Percentiles rank a stretch among this genome's conserved stretches.
These are phyloP conservation scores for Phytomonas sp. DNA, from an alignment of 208 protist species.

Conservation along the genomic window DNA sequence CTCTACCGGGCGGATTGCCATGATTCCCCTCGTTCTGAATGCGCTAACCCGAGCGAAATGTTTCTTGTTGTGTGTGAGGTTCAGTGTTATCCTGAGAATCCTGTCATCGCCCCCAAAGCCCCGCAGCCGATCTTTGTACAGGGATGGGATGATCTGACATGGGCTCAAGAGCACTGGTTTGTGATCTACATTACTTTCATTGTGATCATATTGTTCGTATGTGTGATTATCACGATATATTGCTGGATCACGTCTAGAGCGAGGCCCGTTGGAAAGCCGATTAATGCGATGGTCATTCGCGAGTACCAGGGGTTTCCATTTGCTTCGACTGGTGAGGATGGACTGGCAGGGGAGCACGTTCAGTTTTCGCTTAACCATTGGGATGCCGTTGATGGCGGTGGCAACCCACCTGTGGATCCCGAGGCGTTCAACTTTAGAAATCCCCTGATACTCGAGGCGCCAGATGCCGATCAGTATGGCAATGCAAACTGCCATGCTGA, in stretches of 20 bases:
- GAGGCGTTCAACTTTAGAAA: background rate
- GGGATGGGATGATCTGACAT: slow-evolving; percentile 43
- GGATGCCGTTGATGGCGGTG: background rate
- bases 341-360: background rate
- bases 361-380: slow-evolving; percentile 10
- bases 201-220: slow-evolving; percentile 18
- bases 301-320: slow-evolving; percentile 31
- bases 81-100: slow-evolving; percentile 19
- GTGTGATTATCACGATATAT: slow-evolving; percentile 28
- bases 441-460: background rate
- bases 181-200: slow-evolving; percentile 30
- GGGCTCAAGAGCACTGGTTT: slow-evolving; percentile 50
- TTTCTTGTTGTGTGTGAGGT: slow-evolving; percentile 28
- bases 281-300: slow-evolving; percentile 40
- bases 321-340: slow-evolving; percentile 12
- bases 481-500: background rate
- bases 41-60: slow-evolving; percentile 16
- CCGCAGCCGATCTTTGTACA: slow-evolving; percentile 29
- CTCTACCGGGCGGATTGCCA: slow-evolving; percentile 18
- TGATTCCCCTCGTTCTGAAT: slow-evolving; percentile 12
- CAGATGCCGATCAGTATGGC: slow-evolving; percentile 1
- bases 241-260: slow-evolving; percentile 29
- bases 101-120: slow-evolving; percentile 9
- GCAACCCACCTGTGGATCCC: slow-evolving; percentile 9
- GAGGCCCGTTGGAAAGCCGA: slow-evolving; percentile 13